These are phyloP conservation scores for Colletotrichum shisoi DNA, from an alignment of 2,329 filamentous ascomycete genomes.

Conservation along the genomic window DNA sequence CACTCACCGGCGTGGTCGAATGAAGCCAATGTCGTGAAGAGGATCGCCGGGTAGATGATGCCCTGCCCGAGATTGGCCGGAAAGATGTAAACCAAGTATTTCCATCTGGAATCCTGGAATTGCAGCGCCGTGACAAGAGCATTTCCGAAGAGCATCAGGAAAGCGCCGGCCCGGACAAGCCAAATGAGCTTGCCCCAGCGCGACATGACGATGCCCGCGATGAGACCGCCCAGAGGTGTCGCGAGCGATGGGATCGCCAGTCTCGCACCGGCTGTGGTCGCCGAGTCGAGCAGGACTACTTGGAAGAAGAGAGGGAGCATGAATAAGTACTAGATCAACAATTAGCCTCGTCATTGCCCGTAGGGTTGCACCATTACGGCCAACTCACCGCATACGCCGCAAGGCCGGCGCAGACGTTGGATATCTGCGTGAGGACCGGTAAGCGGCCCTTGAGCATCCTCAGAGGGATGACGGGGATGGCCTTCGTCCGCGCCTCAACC, in stretches of 20 bases:
- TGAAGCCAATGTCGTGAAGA: conserved; percentile 69
- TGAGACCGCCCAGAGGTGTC: conserved; percentile 63
- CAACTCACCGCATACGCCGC: conserved; percentile 66
- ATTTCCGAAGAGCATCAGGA: conserved; percentile 63
- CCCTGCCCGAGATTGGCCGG: conserved; percentile 68
- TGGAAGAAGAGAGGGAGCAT: conserved; percentile 76
- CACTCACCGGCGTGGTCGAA: conserved; percentile 67
- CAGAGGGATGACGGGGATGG: conserved; percentile 63
- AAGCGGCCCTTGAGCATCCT: conserved; percentile 64
- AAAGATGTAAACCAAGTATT: conserved; percentile 65
- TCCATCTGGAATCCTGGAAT: conserved; percentile 60
- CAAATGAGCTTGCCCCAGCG: conserved; percentile 61
- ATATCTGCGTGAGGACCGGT: conserved; percentile 62
- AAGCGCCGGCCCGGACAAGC: conserved; percentile 60
- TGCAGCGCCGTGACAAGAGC: conserved; percentile 59
- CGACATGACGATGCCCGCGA: conserved; percentile 67
- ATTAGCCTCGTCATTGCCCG: too few relatives aligned
- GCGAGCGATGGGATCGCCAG: conserved; percentile 70
- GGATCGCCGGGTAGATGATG: conserved; percentile 64
- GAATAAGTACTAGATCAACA: conserved; percentile 64
- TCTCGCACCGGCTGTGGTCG: conserved; percentile 69
- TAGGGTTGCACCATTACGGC: too few relatives aligned
- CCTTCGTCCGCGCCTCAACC: conserved; percentile 59
- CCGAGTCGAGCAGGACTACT: conserved; percentile 68
- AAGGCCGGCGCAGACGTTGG: conserved; percentile 68